Evolutionary conservation across 2,329 filamentous ascomycete species (phyloP).

Genomic region (Zymoseptoria tritici): DNA sequence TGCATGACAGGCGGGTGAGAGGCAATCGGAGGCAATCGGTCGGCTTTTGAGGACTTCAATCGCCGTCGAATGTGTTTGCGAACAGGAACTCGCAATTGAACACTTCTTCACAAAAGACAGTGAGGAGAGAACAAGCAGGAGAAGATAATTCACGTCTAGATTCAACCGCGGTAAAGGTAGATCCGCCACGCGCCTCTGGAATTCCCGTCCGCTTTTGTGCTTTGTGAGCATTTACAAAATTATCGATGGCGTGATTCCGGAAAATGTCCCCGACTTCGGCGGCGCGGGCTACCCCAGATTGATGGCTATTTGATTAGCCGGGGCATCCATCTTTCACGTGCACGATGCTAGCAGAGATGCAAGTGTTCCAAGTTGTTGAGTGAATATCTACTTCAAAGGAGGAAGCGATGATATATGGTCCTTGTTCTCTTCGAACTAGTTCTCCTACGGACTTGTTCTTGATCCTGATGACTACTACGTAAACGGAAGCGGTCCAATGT

Average conservation of each 20-base stretch:
- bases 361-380: neutral
- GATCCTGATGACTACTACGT: no score
- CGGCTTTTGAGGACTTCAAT: neutral
- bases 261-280: neutral
- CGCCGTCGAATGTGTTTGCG: neutral
- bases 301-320: neutral
- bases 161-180: neutral
- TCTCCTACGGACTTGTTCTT: neutral
- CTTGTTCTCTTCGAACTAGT: no score
- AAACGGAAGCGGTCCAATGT: no score
- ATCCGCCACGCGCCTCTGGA: neutral
- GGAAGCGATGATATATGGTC: no score
- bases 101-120: neutral
- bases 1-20: conserved; percentile 20
- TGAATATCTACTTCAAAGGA: no score
- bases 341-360: neutral
- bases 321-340: neutral
- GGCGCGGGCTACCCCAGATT: neutral
- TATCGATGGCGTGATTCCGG: neutral
- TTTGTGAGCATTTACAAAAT: neutral
- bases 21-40: no score
- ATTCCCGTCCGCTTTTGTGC: no score
- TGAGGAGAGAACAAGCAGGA: neutral
- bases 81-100: neutral
- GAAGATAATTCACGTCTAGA: neutral